Evolutionary conservation across 139 green algal genomes (phyloP), one percentile per base, ranked within the genome.

Genomic region (Closterium sp.): DNA sequence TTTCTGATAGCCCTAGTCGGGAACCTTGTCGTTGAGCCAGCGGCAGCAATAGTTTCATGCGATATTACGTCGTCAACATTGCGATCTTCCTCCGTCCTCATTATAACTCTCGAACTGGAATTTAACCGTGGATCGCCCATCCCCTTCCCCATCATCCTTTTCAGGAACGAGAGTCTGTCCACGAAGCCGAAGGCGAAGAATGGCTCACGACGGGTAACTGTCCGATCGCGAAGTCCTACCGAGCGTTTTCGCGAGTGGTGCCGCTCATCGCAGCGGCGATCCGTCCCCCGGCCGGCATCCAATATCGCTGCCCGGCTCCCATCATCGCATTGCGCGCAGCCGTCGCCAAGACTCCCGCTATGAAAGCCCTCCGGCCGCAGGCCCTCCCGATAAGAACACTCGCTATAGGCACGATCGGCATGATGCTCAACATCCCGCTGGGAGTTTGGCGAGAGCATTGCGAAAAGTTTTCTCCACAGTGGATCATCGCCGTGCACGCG

Each of bases 401-500:
- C 11, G 92, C 94, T 4, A 95, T 99, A 22, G 94, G 91, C 2
- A 94, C 92, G n/a, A 92, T 95, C 2, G 92, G 96, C 0, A 90
- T 96, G 17, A 86, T 89, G 0, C 89, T 96, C 30, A 99, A 99
- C 92, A 84, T 99, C 42, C 97, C 97, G 0, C 97, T 95, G 89
- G 97, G 97, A 31, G 95, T 96, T 86, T 95, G 89, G 96, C 95
- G 97, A 0, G 97, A 97, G 93, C 97, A 99, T 94, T 95, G 91
- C 17, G 89, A 95, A 29, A 99, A 99, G 95, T 99, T 99, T 93
- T 97, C 94, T 0, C 92, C 95, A 0, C 92, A 95, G 45, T 99
- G 97, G 97, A 97, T 99, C 70, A 17, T 98, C 27, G 97, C 97
- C 0, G 97, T 99, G 32, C 97, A 99, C 91, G 96, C 96, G 4